Evolutionary conservation across 768 basidiomycete species (phyloP), one percentile per base, ranked within the genome.

Genomic region (Pisolithus albus): DNA sequence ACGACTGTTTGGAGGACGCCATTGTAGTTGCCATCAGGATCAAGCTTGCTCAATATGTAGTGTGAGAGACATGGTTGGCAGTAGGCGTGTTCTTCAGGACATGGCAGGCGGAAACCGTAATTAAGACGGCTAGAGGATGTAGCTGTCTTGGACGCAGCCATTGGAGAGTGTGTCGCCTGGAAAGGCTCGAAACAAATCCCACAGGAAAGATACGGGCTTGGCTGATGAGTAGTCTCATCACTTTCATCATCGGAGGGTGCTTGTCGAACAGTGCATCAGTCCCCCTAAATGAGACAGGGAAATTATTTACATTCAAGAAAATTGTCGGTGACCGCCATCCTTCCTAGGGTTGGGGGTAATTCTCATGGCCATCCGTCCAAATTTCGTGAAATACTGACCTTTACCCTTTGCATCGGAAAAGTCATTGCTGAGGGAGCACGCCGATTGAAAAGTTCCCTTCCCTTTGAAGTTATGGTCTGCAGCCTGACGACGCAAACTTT

Each of bases 121-220:
- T 62, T 62, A 5, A 72, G 58, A 19, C 63, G 64, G 15, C 49
- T 58, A 7, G 72, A 73, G 0, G 69, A 67, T 30, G 66, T 70
- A 11, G 70, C 70, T 2, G 66, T 64, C 4, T 61, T 57, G 4
- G 70, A 59, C 0, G 72, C 70, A 4, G 59, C 54, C 28, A 66
- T 51, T 11, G 70, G 69, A 1, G 69, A 68, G 53, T 68, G 53
- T 0, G 71, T 70, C 7, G 52, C 51, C 38, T 67, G 65, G 52
- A 72, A 72, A 1, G 67, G 54, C 43, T 74, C 72, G 53, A 70
- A 61, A 58, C 72, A 73, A 43, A 73, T 73, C 4, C 68, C 70
- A 47, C 72, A 73, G 1, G 39, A 63, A 2, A 64, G 58, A 47
- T 66, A 67, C 5, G 45, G 42, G 40, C 47, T 32, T 7, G 47